phyloP scores from a whole-genome alignment of 2,329 filamentous ascomycete species.

The Fusarium annulatum region DNA sequence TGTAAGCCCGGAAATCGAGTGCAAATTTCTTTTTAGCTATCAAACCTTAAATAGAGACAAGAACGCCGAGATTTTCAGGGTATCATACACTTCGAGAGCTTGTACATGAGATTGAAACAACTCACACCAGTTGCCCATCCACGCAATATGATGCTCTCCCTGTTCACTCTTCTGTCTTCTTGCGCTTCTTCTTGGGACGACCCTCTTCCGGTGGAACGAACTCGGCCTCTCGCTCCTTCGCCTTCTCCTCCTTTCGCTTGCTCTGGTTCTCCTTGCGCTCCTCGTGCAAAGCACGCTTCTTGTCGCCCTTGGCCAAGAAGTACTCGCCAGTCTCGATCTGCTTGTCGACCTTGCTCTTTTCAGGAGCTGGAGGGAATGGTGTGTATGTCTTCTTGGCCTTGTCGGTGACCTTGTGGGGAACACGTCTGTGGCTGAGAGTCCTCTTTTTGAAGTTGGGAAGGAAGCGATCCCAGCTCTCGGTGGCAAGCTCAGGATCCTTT shows the following conservation, averaged over 20 bases:
- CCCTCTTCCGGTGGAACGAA: constrained; percentile 89
- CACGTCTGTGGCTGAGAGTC: constrained; percentile 83
- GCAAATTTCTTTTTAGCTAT: constrained; percentile 16
- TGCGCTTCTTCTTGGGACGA: constrained; percentile 72
- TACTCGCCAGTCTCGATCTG: constrained; percentile 99
- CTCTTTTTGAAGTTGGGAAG: constrained; percentile 97
- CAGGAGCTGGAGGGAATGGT: constrained; percentile 93
- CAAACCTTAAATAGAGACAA: constrained; percentile 29
- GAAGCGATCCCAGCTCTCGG: constrained; percentile 96
- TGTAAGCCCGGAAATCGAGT: not conserved
- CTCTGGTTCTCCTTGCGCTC: constrained; percentile 86
- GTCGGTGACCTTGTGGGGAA: constrained; percentile 87
- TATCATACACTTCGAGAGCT: constrained; percentile 46
- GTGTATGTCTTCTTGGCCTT: constrained; percentile 96
- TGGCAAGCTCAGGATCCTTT: constrained; percentile 86
- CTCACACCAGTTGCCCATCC: constrained; percentile 36
- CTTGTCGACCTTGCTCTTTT: constrained; percentile 98
- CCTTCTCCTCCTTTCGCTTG: constrained; percentile 88
- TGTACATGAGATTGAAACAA: constrained; percentile 26
- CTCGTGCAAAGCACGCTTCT: constrained; percentile 83
- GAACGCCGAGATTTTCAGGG: constrained; percentile 45
- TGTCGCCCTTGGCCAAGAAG: constrained; percentile 92
- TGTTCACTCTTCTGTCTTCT: constrained; percentile 58
- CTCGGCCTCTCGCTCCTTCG: constrained; percentile 84
- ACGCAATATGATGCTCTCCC: constrained; percentile 20